Conservation (phyloP, 2,329 filamentous ascomycete genomes). For the Curvularia spicifera region DNA sequence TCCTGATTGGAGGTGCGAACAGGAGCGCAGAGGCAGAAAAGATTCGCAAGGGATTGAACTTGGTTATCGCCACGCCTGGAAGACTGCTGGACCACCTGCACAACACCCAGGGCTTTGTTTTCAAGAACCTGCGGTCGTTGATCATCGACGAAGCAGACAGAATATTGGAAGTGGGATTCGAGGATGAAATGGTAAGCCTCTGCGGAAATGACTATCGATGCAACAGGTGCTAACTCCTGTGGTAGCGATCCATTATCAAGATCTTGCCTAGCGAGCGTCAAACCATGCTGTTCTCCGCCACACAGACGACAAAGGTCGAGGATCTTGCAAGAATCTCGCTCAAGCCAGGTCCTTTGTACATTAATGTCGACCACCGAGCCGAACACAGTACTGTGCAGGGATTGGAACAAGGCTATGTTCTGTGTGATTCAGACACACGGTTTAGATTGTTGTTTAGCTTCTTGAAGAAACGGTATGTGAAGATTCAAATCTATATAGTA, state of each 20-base stretch:
- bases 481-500: neutral
- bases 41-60: slow-evolving; percentile 89
- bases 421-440: slow-evolving; percentile 91
- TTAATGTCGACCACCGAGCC: slow-evolving; percentile 92
- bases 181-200: slow-evolving; percentile 79
- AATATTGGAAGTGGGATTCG: slow-evolving; percentile 96
- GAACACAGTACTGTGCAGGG: slow-evolving; percentile 92
- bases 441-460: slow-evolving; percentile 95
- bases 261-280: slow-evolving; percentile 80
- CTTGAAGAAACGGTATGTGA: slow-evolving; percentile 70
- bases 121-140: slow-evolving; percentile 90
- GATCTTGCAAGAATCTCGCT: slow-evolving; percentile 94
- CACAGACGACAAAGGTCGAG: slow-evolving; percentile 98
- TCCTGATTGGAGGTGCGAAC: slow-evolving; percentile 95
- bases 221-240: neutral
- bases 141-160: slow-evolving; percentile 97
- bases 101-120: slow-evolving; percentile 86
- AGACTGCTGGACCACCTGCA: slow-evolving; percentile 91
- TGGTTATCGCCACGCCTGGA: slow-evolving; percentile 92
- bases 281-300: slow-evolving; percentile 98
- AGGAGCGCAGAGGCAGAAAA: slow-evolving; percentile 90
- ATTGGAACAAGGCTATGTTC: slow-evolving; percentile 92
- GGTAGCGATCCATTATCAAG: slow-evolving; percentile 81
- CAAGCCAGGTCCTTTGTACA: slow-evolving; percentile 87
- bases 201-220: neutral